A percentile compares a stretch with the other conserved stretches of the same genome.
Evolutionary conservation across 192 early-diverging fungal species (phyloP).

Genomic region (Coemansia sp.): DNA sequence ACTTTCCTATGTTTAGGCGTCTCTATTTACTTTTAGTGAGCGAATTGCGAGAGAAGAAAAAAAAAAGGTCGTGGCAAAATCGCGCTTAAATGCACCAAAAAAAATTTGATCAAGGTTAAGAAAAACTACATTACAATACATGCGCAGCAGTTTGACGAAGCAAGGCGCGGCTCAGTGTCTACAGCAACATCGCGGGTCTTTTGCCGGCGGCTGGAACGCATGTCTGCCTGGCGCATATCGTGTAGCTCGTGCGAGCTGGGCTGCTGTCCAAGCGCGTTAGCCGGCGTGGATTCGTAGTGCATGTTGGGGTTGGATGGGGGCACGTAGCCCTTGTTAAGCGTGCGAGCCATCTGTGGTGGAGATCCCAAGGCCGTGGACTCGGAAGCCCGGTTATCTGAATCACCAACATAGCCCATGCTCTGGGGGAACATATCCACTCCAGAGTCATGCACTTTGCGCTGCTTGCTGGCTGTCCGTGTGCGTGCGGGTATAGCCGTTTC

Average conservation of each 20-base stretch:
- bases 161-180: constrained; percentile 5
- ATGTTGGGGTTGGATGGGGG: background rate
- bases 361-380: background rate
- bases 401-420: background rate
- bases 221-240: background rate
- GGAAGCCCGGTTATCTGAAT: constrained; percentile 2
- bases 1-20: no score
- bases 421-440: background rate
- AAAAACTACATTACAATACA: constrained; percentile 39
- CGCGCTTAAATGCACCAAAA: no score
- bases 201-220: constrained; percentile 9
- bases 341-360: background rate
- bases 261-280: background rate
- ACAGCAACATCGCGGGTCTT: background rate
- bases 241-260: background rate
- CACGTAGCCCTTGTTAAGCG: constrained; percentile 4
- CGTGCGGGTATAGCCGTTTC: constrained; percentile 4
- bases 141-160: constrained; percentile 29
- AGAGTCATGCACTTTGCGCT: constrained; percentile 7
- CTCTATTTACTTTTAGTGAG: no score
- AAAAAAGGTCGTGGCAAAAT: no score
- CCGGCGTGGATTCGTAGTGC: background rate
- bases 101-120: background rate
- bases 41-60: no score
- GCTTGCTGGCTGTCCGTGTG: constrained; percentile 12